These are phyloP conservation scores for Microthlaspi erraticum DNA, from an alignment of 345 rosid species.

Conservation along the genomic window DNA sequence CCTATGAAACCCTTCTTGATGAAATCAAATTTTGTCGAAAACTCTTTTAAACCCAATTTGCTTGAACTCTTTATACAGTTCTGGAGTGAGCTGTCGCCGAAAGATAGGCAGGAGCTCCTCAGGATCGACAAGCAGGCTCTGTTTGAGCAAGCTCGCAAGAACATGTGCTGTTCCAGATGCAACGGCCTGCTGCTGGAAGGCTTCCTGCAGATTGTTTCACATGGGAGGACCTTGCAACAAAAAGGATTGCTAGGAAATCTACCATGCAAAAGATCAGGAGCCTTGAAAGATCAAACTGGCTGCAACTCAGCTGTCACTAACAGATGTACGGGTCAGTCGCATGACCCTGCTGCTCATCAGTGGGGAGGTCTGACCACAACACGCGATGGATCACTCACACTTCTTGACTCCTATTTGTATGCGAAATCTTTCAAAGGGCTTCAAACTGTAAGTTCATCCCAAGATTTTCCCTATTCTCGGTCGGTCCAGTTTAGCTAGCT, in stretches of 20 bases:
- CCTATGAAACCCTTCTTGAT: background rate
- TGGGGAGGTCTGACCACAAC: conserved; percentile 95
- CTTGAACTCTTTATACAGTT: conserved; percentile 55
- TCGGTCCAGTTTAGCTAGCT: conserved; percentile 42
- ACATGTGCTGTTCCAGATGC: conserved; percentile 97
- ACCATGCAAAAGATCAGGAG: conserved; percentile 48
- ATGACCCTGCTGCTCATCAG: conserved; percentile 80
- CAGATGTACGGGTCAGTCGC: conserved; percentile 63
- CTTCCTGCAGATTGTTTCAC: conserved; percentile 77
- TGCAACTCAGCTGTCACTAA: conserved; percentile 46
- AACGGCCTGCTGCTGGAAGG: conserved; percentile 89
- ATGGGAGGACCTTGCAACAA: conserved; percentile 75
- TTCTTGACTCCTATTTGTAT: conserved; percentile 76
- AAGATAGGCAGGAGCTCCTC: conserved; percentile 72
- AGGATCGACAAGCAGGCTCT: conserved; percentile 84
- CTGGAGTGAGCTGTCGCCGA: conserved; percentile 75
- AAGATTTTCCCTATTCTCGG: background rate
- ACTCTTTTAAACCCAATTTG: conserved; percentile 15
- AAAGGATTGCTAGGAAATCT: conserved; percentile 56
- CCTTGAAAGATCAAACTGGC: conserved; percentile 49
- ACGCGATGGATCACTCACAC: conserved; percentile 78
- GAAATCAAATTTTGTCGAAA: background rate
- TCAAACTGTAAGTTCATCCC: conserved; percentile 69
- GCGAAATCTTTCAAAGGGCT: conserved; percentile 72
- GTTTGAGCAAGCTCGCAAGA: conserved; percentile 95